Evolutionary conservation across 805 yeast genomes (phyloP), one percentile per base, ranked within the genome.

Genomic region (Sugiyamaella lignohabitans): DNA sequence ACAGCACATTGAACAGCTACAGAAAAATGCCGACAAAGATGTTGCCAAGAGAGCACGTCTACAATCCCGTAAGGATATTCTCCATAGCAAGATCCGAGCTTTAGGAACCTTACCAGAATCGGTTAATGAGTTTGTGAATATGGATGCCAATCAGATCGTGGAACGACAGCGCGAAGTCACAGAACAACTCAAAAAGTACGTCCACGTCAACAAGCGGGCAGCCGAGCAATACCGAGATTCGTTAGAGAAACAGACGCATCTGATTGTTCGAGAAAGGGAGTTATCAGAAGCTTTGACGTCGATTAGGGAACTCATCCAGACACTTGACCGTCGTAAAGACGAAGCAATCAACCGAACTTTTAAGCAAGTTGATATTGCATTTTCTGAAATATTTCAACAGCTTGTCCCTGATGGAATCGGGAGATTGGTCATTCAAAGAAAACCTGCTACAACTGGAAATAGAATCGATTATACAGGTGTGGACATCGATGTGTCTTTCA

Each of bases 91-190:
- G 58, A 81, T 88, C 24, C 73, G 89, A 51, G 95, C 85, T 37
- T 66, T 89, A 36, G 97, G 97, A n/a, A 85, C 84, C 2, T 69
- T 91, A 16, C 91, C 96, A 0, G 96, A 85, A 45, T 88, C 93
- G 0, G 80, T 86, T 53, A 72, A 71, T 11, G 59, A 64, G 29
- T 77, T 71, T 56, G 73, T 71, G 30, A 61, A 66, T 30, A 55
- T 68, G 17, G 59, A 67, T 2, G 77, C 87, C 8, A 79, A 76
- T 34, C 70, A 73, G 4, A 63, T 89, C 27, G 63, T 85, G 42
- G 57, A 62, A 14, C 68, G 73, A 45, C 69, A 87, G 50, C 79
- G 76, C 43, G 64, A 64, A 22, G 74, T 78, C 4, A 78, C 80
- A 37, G 76, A 74, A 30, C 76, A 74, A 23, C 67, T 91, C 35